Conservation (phyloP, 495 filamentous ascomycete genomes). For the Lindgomyces ingoldianus region DNA sequence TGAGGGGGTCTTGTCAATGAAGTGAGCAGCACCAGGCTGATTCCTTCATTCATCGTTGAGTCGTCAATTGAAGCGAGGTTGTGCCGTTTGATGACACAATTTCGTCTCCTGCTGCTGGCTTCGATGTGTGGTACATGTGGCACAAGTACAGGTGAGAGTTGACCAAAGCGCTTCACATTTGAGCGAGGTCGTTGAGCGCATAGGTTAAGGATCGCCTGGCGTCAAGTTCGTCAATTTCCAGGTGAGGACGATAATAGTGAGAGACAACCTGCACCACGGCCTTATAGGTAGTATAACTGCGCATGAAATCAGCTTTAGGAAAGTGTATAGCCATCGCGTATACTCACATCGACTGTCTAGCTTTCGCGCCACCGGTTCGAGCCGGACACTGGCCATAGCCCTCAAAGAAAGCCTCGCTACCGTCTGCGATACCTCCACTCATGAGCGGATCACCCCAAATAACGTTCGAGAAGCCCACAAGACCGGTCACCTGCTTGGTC, state of each 20-base stretch:
- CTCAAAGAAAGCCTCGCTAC: slow-evolving; percentile 51
- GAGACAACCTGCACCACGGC: slow-evolving; percentile 40
- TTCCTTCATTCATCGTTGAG: not conserved
- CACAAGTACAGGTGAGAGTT: not conserved
- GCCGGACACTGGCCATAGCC: slow-evolving; percentile 46
- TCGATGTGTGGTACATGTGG: slow-evolving; percentile 1
- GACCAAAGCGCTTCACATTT: slow-evolving; percentile 8
- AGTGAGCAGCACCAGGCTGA: not conserved
- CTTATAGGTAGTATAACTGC: slow-evolving; percentile 45
- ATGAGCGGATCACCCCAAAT: slow-evolving; percentile 64
- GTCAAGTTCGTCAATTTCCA: slow-evolving; percentile 40
- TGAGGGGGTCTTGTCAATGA: not conserved
- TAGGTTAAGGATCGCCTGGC: slow-evolving; percentile 41
- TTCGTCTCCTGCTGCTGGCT: slow-evolving; percentile 1
- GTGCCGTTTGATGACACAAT: not conserved
- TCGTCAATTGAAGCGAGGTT: not conserved
- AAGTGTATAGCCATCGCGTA: slow-evolving; percentile 54
- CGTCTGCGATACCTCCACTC: slow-evolving; percentile 52
- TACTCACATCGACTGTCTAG: slow-evolving; percentile 54
- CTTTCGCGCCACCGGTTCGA: slow-evolving; percentile 28
- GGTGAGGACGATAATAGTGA: slow-evolving; percentile 41
- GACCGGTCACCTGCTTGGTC: slow-evolving; percentile 46
- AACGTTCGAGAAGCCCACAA: slow-evolving; percentile 54
- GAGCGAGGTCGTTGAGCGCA: slow-evolving; percentile 42
- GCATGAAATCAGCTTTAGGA: slow-evolving; percentile 51